phyloP scores from a whole-genome alignment of 257 asterid genomes.

The Ligustrum vulgare region DNA sequence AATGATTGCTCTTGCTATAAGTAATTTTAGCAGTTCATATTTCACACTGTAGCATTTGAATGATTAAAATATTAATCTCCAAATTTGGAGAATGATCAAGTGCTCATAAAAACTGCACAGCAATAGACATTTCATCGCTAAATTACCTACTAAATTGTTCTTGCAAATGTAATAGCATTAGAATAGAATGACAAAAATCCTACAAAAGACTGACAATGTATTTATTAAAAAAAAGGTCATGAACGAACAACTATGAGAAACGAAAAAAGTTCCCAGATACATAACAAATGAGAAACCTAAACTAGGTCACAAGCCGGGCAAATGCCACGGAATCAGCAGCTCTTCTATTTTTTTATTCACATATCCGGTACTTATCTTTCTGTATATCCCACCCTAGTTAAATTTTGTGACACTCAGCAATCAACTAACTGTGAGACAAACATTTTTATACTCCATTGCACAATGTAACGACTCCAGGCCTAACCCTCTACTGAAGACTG shows the following conservation, averaged over 20 bases:
- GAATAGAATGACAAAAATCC: not conserved
- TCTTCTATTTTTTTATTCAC: not conserved
- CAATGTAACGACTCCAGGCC: slow-evolving; percentile 33
- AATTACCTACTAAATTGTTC: no score
- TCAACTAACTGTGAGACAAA: slow-evolving; percentile 18
- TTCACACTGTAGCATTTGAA: no score
- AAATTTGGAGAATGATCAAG: not conserved
- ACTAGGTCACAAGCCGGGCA: slow-evolving; percentile 1
- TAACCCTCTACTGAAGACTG: slow-evolving; percentile 10
- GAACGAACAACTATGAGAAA: not conserved
- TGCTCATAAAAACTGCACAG: not conserved
- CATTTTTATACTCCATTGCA: slow-evolving; percentile 1
- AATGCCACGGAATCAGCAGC: not conserved
- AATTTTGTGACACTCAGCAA: not conserved
- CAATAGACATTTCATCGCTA: not conserved
- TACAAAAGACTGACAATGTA: not conserved
- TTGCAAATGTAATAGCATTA: not conserved
- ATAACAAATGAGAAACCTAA: slow-evolving; percentile 9
- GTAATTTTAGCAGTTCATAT: no score
- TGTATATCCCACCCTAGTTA: slow-evolving; percentile 30
- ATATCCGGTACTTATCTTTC: slow-evolving; percentile 26
- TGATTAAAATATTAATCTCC: not conserved
- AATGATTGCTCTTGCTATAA: no score
- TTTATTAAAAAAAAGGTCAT: not conserved
- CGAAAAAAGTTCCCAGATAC: not conserved